phyloP scores from a whole-genome alignment of 306 rosid genomes.

The Crotalaria pallida region DNA sequence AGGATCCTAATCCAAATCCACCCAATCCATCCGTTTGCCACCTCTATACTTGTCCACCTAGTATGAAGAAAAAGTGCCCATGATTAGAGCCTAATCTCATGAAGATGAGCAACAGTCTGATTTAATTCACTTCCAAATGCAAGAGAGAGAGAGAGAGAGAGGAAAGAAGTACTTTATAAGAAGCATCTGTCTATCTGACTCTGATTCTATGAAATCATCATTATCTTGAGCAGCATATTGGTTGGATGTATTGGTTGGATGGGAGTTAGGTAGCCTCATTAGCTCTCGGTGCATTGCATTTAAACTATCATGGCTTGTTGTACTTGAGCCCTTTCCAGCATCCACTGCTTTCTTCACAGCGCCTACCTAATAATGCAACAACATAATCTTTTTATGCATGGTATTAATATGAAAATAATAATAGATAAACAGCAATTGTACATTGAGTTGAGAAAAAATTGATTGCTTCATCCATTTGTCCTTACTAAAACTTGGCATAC shows the following conservation, averaged over 20 bases:
- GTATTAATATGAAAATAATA: background rate
- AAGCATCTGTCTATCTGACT: slow-evolving; percentile 89
- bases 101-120: background rate
- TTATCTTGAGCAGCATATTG: slow-evolving; percentile 47
- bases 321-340: slow-evolving; percentile 48
- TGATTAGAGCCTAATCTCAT: background rate
- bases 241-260: slow-evolving; percentile 47
- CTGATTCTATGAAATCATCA: slow-evolving; percentile 84
- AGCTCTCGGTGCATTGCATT: slow-evolving; percentile 75
- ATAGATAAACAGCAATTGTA: background rate
- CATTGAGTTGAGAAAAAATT: background rate
- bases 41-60: background rate
- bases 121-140: background rate
- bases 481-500: slow-evolving; percentile 14
- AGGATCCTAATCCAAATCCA: too few species aligned
- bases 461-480: slow-evolving; percentile 5
- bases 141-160: background rate
- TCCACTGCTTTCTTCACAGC: slow-evolving; percentile 56
- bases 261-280: slow-evolving; percentile 74
- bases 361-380: slow-evolving; percentile 46
- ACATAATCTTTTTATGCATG: background rate
- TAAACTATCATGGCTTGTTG: slow-evolving; percentile 34
- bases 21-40: too few species aligned
- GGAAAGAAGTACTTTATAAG: slow-evolving; percentile 59
- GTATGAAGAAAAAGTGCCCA: slow-evolving; percentile 6